Base-by-base conservation (phyloP, 108 stramenopile species). In the Skeletonema tropicum region DNA sequence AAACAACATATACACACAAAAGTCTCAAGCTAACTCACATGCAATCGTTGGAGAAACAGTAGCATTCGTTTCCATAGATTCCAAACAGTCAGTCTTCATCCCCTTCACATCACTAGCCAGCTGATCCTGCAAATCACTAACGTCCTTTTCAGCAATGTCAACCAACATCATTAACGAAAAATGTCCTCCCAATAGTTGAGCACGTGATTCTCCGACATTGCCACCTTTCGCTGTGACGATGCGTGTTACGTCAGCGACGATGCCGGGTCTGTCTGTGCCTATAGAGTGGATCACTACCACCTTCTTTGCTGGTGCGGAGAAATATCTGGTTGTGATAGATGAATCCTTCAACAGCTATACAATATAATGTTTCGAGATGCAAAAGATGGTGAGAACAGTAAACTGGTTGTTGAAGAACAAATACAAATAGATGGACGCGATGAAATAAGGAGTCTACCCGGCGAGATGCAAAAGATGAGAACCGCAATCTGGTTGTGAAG, bases 81-180 rank as follows among this genome's bases (percentile, higher is more conserved):
- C 83, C 65, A 83, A 76, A 30, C 87, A 73, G 3, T 70, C 76
- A 63, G 84, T 82, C 8, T 64, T 80, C 88, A 89, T 84, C 59
- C 87, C 90, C 14, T 17, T 31, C 62, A 91, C 71, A 55, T 41
- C 74, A 45, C 38, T 73, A 33, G 72, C 46, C 14, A 90, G 61
- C 12, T 71, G 64, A 6, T 61, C 70, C 17, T 77, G 62, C 46
- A 92, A 68, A n/a, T 25, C 23, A 2, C 76, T 62, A 35, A 80
- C 60, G 5, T 86, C 60, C 2, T 60, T 36, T 12, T 73, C 39
- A 13, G 83, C 86, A 41, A 92, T 75, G n/a, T 81, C 61, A 5
- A 92, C 87, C 45, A 85, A 52, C 92, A 92, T 92, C 85, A 88
- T 90, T 26, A 92, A 72, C 0, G 86, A 87, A 73, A 92, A 92